Base-by-base conservation (phyloP, 768 basidiomycete species). In the Pisolithus tinctorius region DNA sequence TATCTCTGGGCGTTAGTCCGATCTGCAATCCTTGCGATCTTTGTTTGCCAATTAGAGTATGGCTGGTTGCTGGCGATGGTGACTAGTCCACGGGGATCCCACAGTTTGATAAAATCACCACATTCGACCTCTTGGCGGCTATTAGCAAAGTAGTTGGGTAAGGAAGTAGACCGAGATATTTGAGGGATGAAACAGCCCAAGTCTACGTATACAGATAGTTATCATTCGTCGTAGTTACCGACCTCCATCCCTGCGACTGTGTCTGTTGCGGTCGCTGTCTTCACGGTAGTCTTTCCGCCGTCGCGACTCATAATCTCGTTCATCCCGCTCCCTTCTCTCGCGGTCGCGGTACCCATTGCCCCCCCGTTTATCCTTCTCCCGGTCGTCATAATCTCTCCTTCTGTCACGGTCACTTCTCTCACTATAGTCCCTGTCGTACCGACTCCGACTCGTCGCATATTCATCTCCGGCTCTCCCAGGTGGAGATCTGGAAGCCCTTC, bases 401-500 rank as follows among this genome's bases (percentile, higher is more conserved):
- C 56, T 47, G 45, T 63, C 66, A 4, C 66, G 57, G n/a, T 68
- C 61, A 17, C 45, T 27, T 25, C 49, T 45, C 3, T 55, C 52
- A 3, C 59, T 56, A 16, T 58, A 50, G 4, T 53, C 37, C 53
- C 45, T 51, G n/a, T 50, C 53, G 11, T 60, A 34, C 8, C 41
- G 39, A 36, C 50, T 54, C 39, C 42, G 47, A 14, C 48, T 58
- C 31, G 57, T 55, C 6, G 14, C 40, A 0, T 44, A 54, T 44
- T 47, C 44, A 30, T 56, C 53, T 46, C 50, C 45, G 53, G 60
- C 47, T 55, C 45, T 48, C 44, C 62, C 67, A 38, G 38, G 63
- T 0, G 80, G 80, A 2, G 83, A 81, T 53, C 75, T 67, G 3
- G 82, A 85, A 37, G 55, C 62, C 41, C 77, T 70, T 55, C 79